Conservation (phyloP, 257 asterid species). For the Petunia secreta region DNA sequence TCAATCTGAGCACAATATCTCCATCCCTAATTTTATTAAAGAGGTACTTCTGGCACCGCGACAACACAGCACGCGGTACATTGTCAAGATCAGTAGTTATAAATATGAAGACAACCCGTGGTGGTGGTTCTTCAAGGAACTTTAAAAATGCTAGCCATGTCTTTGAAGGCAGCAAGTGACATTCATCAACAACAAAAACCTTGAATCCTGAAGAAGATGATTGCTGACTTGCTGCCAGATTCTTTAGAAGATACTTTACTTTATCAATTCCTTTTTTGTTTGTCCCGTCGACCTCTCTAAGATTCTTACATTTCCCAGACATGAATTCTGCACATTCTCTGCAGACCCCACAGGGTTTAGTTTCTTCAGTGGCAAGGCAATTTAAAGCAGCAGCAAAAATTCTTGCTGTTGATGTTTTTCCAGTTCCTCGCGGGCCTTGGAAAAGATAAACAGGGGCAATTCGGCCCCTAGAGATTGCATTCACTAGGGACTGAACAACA, state of each 20-base stretch:
- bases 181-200: slow-evolving; percentile 80
- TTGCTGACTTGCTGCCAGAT: slow-evolving; percentile 44
- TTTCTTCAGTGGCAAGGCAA: slow-evolving; percentile 82
- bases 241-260: slow-evolving; percentile 60
- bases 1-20: slow-evolving; percentile 71
- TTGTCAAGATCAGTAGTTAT: slow-evolving; percentile 78
- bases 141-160: slow-evolving; percentile 82
- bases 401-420: slow-evolving; percentile 86
- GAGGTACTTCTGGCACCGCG: slow-evolving; percentile 88
- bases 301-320: slow-evolving; percentile 65
- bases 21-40: slow-evolving; percentile 75
- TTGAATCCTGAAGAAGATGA: slow-evolving; percentile 52
- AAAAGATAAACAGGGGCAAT: slow-evolving; percentile 86
- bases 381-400: slow-evolving; percentile 86
- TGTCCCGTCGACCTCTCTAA: slow-evolving; percentile 78
- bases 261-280: slow-evolving; percentile 65
- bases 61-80: slow-evolving; percentile 74
- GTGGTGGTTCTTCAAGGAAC: slow-evolving; percentile 77
- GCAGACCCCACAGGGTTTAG: slow-evolving; percentile 92
- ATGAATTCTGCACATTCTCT: slow-evolving; percentile 75
- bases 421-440: slow-evolving; percentile 99
- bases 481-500: slow-evolving; percentile 75
- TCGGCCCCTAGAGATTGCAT: slow-evolving; percentile 65
- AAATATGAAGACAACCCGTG: slow-evolving; percentile 68
- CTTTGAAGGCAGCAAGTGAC: slow-evolving; percentile 87